Evolutionary conservation across 2,329 filamentous ascomycete species (phyloP), one percentile per base, ranked within the genome.

Genomic region (Pseudogymnoascus sp.): DNA sequence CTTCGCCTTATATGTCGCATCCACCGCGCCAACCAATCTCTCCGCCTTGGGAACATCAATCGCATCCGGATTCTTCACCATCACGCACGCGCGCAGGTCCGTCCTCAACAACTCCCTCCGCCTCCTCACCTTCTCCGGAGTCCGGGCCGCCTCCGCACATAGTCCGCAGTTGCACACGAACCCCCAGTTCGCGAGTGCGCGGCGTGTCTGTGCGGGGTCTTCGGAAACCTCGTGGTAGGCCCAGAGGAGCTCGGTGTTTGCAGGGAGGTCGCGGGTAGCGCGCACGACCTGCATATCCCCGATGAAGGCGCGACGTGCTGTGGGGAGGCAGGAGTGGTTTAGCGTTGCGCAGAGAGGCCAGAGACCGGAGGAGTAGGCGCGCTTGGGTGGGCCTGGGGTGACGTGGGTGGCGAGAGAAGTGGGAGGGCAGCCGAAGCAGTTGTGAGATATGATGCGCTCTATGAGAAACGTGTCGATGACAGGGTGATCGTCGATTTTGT

Each of bases 261-360:
- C 65, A 0, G 73, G 65, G 0, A 85, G 68, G 44, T 81, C 75
- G 8, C 66, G 66, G 0, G 75, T 70, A 0, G 82, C 81, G 6
- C 80, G 78, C 21, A 84, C 59, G 6, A 84, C 74, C 65, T 77
- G 74, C 73, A 85, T 76, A 66, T 85, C 81, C 2, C 82, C 81
- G 38, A 84, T 80, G 67, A 83, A 84, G 0, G 76, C 70, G 13
- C 78, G 78, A 0, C 63, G 64, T 15, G 75, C 76, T 65, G 83
- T 85, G 8, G 69, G 35, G 4, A 75, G 15, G 67, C 83, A 85
- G 9, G 74, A 76, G 64, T 85, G 82, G 63, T 85, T 85, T 65
- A 83, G 77, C 61, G 74, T 73, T 0, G 81, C 80, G 3, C 80
- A 78, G 1, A 73, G 63, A 2, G 72, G 62, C 80, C 81, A 85